These are phyloP conservation scores for Monascus purpureus DNA, from an alignment of 495 filamentous ascomycete genomes.

Conservation along the genomic window DNA sequence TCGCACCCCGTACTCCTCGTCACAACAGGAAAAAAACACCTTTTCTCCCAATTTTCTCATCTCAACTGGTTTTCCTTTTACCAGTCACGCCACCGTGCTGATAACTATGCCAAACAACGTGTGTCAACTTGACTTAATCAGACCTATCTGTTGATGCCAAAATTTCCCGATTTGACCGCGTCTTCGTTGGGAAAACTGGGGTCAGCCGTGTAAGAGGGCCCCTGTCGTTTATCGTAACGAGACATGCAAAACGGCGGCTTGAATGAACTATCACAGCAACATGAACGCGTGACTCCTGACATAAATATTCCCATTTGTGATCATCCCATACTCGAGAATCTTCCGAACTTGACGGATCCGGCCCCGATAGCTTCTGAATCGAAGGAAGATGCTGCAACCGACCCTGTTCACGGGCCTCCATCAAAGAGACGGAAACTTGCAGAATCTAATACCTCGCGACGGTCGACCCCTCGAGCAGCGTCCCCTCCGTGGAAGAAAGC, in stretches of 20 bases:
- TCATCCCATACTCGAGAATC: constrained; percentile 11
- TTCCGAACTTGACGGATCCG: constrained; percentile 13
- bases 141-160: constrained; percentile 50
- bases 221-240: constrained; percentile 35
- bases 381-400: constrained; percentile 16
- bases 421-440: constrained; percentile 62
- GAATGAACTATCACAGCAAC: constrained; percentile 31
- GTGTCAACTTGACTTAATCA: constrained; percentile 32
- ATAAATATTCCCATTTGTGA: too few species aligned
- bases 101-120: constrained; percentile 51
- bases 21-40: constrained; percentile 29
- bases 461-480: constrained; percentile 34
- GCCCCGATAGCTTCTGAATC: constrained; percentile 18
- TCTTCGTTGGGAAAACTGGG: constrained; percentile 53
- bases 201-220: constrained; percentile 37
- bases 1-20: constrained; percentile 9
- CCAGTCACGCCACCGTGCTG: constrained; percentile 25
- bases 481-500: constrained; percentile 94
- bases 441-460: constrained; percentile 29
- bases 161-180: constrained; percentile 45
- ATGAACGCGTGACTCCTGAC: constrained; percentile 32
- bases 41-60: constrained; percentile 23
- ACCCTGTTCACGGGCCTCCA: constrained; percentile 40
- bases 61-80: constrained; percentile 19
- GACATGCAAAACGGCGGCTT: constrained; percentile 46